Evolutionary conservation across 306 rosid species (phyloP), one percentile per base, ranked within the genome.

Genomic region (Malus fusca): DNA sequence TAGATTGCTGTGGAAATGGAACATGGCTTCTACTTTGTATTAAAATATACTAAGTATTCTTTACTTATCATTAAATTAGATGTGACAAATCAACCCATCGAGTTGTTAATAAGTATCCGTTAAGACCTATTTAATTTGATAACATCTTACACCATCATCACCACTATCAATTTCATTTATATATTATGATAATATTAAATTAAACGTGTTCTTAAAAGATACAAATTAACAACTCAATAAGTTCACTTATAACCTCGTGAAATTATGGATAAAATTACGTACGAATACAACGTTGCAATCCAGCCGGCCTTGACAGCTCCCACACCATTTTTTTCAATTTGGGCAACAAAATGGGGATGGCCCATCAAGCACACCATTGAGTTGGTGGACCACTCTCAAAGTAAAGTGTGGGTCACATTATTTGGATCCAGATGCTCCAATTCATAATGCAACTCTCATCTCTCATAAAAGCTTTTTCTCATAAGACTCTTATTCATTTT

Each of bases 311-410:
- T 88, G 92, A 84, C 90, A 89, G 89, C 93, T 84, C 80, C 75
- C 14, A 44, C 14, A 33, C 63, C 73, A 19, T 69, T 35, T 67
- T 75, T 75, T 69, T 53, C 2, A n/a, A 15, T 22, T 46, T 53
- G 72, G 78, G 82, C 68, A 73, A 67, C 70, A 76, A 77, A 75
- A 28, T 69, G 65, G 85, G 79, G 67, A 25, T 74, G 90, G 78
- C 83, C 93, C 84, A 88, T 80, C 62, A 77, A 73, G 85, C 86
- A 66, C 80, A 87, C 48, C 81, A 73, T 79, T 80, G 84, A 78
- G 86, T 42, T 75, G 80, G 92, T 83, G 88, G 94, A 83, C 92
- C 92, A 81, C 82, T 71, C 79, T 63, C 78, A 88, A 86, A 85
- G 89, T 74, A 77, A 78, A 74, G 46, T 56, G 88, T 87, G 88